Conservation (phyloP, 2,329 filamentous ascomycete species). For the Aureobasidium sp. region DNA sequence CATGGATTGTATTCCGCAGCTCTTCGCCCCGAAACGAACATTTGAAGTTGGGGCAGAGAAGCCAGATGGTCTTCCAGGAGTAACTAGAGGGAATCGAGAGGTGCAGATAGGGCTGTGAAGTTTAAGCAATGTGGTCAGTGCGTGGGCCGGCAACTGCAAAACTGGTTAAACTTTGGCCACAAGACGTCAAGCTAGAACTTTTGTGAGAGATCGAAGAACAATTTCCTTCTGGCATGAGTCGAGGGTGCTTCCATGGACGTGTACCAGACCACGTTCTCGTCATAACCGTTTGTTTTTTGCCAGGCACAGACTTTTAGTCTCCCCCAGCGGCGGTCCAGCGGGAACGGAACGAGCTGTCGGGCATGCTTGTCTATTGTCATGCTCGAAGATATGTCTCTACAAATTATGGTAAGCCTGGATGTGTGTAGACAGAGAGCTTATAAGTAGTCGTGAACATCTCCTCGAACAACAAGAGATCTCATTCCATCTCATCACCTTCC, state of each 20-base stretch:
- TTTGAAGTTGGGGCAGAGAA: slow-evolving; percentile 19
- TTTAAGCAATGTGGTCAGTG: background rate
- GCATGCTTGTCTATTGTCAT: slow-evolving; percentile 3
- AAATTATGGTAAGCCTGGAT: background rate
- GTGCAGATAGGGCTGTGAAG: slow-evolving; percentile 3
- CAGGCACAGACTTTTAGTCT: background rate
- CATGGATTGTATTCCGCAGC: background rate
- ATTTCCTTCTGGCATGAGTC: background rate
- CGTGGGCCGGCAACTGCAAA: background rate
- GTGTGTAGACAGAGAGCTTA: background rate
- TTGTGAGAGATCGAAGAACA: background rate
- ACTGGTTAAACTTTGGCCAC: slow-evolving; percentile 5
- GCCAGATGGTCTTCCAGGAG: background rate
- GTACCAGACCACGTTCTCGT: background rate
- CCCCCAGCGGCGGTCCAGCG: background rate
- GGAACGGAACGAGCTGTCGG: slow-evolving; percentile 7
- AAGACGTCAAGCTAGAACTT: background rate
- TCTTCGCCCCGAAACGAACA: background rate
- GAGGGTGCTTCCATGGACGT: background rate
- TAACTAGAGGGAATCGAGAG: background rate
- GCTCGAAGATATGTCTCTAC: background rate
- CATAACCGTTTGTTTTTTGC: background rate
- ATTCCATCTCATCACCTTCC: slow-evolving; percentile 3
- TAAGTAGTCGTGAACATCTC: background rate
- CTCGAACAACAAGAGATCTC: background rate